Conservation (phyloP, 306 rosid species). For the Trifolium dubium region DNA sequence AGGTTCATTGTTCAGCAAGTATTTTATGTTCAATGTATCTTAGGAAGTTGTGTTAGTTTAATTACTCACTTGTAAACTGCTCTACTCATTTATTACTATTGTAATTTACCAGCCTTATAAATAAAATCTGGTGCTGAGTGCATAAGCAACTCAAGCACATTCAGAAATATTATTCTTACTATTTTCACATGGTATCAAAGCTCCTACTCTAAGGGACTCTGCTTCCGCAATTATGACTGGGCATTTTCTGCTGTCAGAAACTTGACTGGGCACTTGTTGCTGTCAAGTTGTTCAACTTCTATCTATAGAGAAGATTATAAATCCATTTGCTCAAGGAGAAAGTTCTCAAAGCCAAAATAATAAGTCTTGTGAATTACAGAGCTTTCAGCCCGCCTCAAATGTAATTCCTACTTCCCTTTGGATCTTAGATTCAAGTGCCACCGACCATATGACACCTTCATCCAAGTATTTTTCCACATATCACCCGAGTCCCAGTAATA, state of each 20-base stretch:
- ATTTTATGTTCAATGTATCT: too few relatives aligned
- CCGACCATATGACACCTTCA: neutral
- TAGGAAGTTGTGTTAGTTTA: too few relatives aligned
- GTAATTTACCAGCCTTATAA: neutral
- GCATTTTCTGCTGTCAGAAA: neutral
- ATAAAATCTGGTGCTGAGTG: neutral
- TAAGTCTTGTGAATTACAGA: neutral
- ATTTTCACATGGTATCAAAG: neutral
- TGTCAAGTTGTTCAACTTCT: neutral
- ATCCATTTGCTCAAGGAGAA: neutral
- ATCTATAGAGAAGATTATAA: neutral
- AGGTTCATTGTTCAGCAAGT: too few relatives aligned
- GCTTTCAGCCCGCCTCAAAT: neutral
- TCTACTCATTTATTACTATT: too few relatives aligned
- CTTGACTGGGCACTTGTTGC: neutral
- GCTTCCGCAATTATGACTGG: neutral
- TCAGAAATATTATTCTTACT: neutral
- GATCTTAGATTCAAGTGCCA: neutral
- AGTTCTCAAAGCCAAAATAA: neutral
- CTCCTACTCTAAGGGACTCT: neutral
- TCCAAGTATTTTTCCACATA: neutral
- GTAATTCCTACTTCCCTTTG: neutral
- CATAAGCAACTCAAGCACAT: neutral
- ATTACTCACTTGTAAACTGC: too few relatives aligned
- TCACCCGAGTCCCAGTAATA: neutral